These are phyloP conservation scores for Venturia pyrina DNA, from an alignment of 2,329 filamentous ascomycete species.

Conservation along the genomic window DNA sequence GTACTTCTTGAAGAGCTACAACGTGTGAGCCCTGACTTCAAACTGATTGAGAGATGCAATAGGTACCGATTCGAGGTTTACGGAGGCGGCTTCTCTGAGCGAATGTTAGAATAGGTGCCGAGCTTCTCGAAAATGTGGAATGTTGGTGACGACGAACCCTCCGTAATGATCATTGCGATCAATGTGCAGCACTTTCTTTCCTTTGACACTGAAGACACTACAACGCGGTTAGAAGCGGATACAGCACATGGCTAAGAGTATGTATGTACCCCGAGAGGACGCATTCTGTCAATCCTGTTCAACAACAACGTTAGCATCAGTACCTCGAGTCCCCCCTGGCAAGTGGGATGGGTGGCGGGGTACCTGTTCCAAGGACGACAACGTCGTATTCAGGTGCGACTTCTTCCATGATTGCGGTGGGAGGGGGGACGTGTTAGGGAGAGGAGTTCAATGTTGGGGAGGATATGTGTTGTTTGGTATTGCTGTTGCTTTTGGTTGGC, in stretches of 20 bases:
- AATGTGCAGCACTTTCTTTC: constrained; percentile 98
- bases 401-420: constrained; percentile 68
- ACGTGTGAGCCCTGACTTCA: background rate
- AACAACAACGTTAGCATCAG: constrained; percentile 20
- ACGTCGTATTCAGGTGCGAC: constrained; percentile 98
- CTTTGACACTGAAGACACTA: constrained; percentile 93
- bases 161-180: constrained; percentile 98
- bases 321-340: background rate
- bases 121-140: background rate
- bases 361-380: constrained; percentile 95
- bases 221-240: constrained; percentile 16
- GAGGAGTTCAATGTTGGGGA: background rate
- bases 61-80: constrained; percentile 87
- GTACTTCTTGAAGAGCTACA: constrained; percentile 91
- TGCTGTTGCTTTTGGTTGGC: constrained; percentile 1
- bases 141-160: constrained; percentile 53
- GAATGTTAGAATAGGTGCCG: constrained; percentile 11
- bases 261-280: constrained; percentile 79
- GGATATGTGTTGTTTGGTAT: background rate
- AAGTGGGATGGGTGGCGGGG: constrained; percentile 39
- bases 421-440: background rate
- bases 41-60: background rate
- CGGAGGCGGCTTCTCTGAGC: constrained; percentile 77
- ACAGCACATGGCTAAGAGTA: background rate
- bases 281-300: constrained; percentile 88